These are phyloP conservation scores for Cercospora zeina DNA, from an alignment of 2,329 filamentous ascomycete species.

Conservation along the genomic window DNA sequence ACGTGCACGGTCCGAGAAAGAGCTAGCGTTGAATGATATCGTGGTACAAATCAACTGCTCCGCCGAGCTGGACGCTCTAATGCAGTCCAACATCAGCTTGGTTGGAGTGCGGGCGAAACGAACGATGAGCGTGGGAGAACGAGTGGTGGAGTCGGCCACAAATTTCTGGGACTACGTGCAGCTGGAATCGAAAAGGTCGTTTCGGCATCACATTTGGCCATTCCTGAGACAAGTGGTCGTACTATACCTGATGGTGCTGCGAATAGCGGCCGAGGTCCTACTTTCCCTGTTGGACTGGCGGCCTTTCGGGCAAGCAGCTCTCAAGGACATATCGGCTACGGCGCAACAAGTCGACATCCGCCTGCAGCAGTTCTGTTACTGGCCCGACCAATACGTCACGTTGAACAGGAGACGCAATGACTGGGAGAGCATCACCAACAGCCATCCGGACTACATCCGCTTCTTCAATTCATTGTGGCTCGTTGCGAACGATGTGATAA, in stretches of 20 bases:
- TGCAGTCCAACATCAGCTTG: slow-evolving; percentile 84
- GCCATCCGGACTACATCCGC: slow-evolving; percentile 94
- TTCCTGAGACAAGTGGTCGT: slow-evolving; percentile 70
- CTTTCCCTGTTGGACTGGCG: slow-evolving; percentile 83
- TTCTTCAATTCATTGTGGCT: slow-evolving; percentile 99
- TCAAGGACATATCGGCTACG: slow-evolving; percentile 95
- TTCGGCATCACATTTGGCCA: slow-evolving; percentile 75
- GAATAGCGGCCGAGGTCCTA: slow-evolving; percentile 76
- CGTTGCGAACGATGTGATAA: slow-evolving; percentile 97
- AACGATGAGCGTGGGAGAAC: slow-evolving; percentile 87
- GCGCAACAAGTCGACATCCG: slow-evolving; percentile 97
- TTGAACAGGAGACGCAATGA: slow-evolving; percentile 84
- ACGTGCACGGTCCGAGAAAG: slow-evolving; percentile 75
- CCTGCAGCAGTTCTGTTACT: slow-evolving; percentile 97
- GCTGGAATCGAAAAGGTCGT: slow-evolving; percentile 67
- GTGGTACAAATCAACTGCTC: slow-evolving; percentile 96
- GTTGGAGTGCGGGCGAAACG: slow-evolving; percentile 79
- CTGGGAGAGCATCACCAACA: slow-evolving; percentile 94
- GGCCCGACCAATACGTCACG: slow-evolving; percentile 94
- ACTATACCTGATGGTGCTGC: slow-evolving; percentile 74
- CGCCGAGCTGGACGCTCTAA: slow-evolving; percentile 78
- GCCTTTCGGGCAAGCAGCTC: slow-evolving; percentile 71
- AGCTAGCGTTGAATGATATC: slow-evolving; percentile 75
- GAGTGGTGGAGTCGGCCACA: slow-evolving; percentile 88
- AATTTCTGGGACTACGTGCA: slow-evolving; percentile 77